phyloP scores from a whole-genome alignment of 2,329 filamentous ascomycete species.

The Cryoendolithus antarcticus region DNA sequence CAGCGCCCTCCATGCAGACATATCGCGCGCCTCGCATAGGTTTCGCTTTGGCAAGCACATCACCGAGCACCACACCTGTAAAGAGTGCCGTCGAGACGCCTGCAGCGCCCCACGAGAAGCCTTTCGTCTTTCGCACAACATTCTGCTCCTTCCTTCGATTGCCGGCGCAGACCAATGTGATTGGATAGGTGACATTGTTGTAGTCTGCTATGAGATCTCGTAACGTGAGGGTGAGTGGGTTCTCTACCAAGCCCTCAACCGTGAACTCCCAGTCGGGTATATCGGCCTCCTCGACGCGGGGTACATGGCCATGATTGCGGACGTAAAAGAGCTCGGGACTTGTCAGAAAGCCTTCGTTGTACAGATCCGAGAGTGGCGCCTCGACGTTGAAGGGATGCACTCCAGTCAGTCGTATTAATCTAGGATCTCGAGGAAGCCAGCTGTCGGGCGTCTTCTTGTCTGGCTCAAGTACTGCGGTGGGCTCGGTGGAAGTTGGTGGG shows the following conservation, averaged over 20 bases:
- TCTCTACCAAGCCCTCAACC: slow-evolving; percentile 74
- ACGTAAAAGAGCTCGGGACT: slow-evolving; percentile 85
- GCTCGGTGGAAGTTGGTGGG: slow-evolving; percentile 49
- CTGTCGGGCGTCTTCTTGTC: slow-evolving; percentile 74
- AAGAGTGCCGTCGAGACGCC: slow-evolving; percentile 79
- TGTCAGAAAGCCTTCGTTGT: slow-evolving; percentile 72
- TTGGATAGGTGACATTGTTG: slow-evolving; percentile 70
- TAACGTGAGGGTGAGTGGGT: slow-evolving; percentile 60
- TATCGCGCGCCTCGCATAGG: slow-evolving; percentile 62
- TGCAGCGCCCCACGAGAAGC: slow-evolving; percentile 86
- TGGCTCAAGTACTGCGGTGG: slow-evolving; percentile 54
- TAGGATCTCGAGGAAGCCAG: slow-evolving; percentile 67
- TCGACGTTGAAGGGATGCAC: slow-evolving; percentile 88
- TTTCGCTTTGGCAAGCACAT: slow-evolving; percentile 56
- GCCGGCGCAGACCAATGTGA: slow-evolving; percentile 84
- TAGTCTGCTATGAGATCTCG: slow-evolving; percentile 61
- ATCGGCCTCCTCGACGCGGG: slow-evolving; percentile 57
- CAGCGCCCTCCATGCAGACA: slow-evolving; percentile 83
- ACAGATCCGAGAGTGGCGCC: slow-evolving; percentile 68
- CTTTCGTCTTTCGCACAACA: slow-evolving; percentile 77
- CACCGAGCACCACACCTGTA: slow-evolving; percentile 66
- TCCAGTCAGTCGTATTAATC: slow-evolving; percentile 79
- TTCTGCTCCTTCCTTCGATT: slow-evolving; percentile 92
- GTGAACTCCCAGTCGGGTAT: slow-evolving; percentile 71
- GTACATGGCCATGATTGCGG: slow-evolving; percentile 77